Conservation (phyloP, 106 monocot species). For the Phalaenopsis equestris region DNA sequence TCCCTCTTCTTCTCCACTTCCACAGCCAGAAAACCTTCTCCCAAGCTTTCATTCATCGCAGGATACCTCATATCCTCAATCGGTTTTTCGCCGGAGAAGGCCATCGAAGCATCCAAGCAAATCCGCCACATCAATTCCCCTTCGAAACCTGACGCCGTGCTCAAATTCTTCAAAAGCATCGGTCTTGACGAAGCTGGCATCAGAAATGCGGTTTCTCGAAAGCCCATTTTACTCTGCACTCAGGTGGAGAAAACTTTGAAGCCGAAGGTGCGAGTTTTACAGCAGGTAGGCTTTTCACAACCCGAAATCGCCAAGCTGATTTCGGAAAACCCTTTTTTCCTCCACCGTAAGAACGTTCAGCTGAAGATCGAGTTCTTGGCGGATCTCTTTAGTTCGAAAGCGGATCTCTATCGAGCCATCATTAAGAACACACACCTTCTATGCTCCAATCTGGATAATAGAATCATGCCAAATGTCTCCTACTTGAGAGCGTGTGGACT, state of each 20-base stretch:
- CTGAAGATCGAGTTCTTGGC: slow-evolving; percentile 5
- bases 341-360: not conserved
- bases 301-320: slow-evolving; percentile 12
- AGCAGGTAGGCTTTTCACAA: slow-evolving; percentile 15
- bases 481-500: slow-evolving; percentile 10
- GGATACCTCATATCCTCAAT: slow-evolving; percentile 21
- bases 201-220: not conserved
- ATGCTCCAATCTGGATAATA: not conserved
- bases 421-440: not conserved
- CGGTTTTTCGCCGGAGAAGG: slow-evolving; percentile 24
- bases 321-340: not conserved
- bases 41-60: slow-evolving; percentile 4
- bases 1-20: slow-evolving; percentile 2
- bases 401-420: not conserved
- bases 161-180: slow-evolving; percentile 1
- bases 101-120: slow-evolving; percentile 11
- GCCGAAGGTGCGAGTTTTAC: slow-evolving; percentile 16
- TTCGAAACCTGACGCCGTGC: slow-evolving; percentile 21
- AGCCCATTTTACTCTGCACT: slow-evolving; percentile 17
- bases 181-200: slow-evolving; percentile 18
- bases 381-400: not conserved
- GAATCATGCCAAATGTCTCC: slow-evolving; percentile 14
- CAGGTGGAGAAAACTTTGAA: slow-evolving; percentile 23
- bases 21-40: not conserved
- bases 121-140: slow-evolving; percentile 16